These are phyloP conservation scores for Hebeloma cylindrosporum DNA, from an alignment of 768 basidiomycete genomes.

Conservation along the genomic window DNA sequence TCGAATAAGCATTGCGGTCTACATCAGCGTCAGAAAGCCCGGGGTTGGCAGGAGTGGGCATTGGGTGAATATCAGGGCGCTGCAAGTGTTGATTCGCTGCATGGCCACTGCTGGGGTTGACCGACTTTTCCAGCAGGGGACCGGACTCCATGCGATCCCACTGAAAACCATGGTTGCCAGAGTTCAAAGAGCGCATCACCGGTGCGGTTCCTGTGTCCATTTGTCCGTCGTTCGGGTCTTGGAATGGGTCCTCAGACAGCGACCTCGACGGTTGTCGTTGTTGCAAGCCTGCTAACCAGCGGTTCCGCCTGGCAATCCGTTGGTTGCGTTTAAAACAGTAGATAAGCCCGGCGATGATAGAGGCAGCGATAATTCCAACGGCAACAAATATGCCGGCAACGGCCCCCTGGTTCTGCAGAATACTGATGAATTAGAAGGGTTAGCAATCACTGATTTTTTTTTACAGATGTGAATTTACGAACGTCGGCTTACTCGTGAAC, in stretches of 20 bases:
- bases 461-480: too few relatives aligned
- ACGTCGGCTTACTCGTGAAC: slow-evolving; percentile 7
- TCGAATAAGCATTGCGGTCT: slow-evolving; percentile 10
- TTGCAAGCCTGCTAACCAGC: slow-evolving; percentile 38
- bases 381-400: slow-evolving; percentile 75
- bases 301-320: slow-evolving; percentile 34
- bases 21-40: slow-evolving; percentile 4
- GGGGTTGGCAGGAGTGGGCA: slow-evolving; percentile 16
- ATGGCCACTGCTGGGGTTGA: slow-evolving; percentile 11
- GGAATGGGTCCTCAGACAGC: slow-evolving; percentile 36
- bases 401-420: slow-evolving; percentile 66
- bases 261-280: slow-evolving; percentile 31
- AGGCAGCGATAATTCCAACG: slow-evolving; percentile 56
- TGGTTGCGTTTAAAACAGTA: slow-evolving; percentile 45
- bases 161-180: slow-evolving; percentile 3
- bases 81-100: slow-evolving; percentile 10
- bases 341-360: slow-evolving; percentile 43
- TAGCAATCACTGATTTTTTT: too few relatives aligned
- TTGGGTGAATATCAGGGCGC: slow-evolving; percentile 20
- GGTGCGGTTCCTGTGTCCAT: slow-evolving; percentile 14
- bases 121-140: slow-evolving; percentile 6
- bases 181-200: slow-evolving; percentile 18
- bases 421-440: slow-evolving; percentile 34
- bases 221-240: slow-evolving; percentile 18
- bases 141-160: slow-evolving; percentile 14